Evolutionary conservation across 2,329 filamentous ascomycete genomes (phyloP).

Genomic region (Saccharata proteae): DNA sequence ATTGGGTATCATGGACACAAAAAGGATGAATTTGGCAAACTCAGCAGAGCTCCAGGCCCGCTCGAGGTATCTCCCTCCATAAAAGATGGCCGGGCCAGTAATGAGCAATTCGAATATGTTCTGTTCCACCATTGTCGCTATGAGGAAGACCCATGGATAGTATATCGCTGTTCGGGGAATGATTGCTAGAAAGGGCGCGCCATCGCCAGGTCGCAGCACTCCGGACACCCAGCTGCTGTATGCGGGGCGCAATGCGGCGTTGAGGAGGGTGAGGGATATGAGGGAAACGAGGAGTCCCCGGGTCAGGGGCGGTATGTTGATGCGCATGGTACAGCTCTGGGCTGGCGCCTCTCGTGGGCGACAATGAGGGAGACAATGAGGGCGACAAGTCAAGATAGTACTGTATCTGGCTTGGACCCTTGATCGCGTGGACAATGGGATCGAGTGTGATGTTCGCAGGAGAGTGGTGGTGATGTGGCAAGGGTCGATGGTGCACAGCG

Average conservation of each 20-base stretch:
- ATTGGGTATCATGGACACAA: constrained; percentile 72
- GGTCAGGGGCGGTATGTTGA: constrained; percentile 89
- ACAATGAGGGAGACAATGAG: no score
- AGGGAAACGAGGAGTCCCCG: constrained; percentile 66
- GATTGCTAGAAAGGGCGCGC: constrained; percentile 77
- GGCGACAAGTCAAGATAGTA: no score
- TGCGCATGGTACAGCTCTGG: constrained; percentile 55
- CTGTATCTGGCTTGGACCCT: no score
- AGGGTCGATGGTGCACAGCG: no score
- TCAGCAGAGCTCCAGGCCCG: constrained; percentile 88
- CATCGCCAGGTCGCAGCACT: constrained; percentile 38
- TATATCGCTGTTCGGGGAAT: constrained; percentile 71
- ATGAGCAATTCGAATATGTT: constrained; percentile 79
- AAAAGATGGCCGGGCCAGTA: constrained; percentile 68
- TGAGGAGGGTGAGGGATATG: constrained; percentile 67
- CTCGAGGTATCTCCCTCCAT: constrained; percentile 90
- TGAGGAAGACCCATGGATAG: constrained; percentile 88
- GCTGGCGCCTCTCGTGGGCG: no score
- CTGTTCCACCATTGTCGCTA: constrained; percentile 79
- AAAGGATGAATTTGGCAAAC: constrained; percentile 77
- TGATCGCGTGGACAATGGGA: no score
- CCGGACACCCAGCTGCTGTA: constrained; percentile 31
- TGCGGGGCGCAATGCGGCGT: constrained; percentile 54
- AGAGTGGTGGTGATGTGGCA: no score
- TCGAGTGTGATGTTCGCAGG: no score